Percentiles rank a stretch among this genome's conserved stretches.
These are phyloP conservation scores for Solanum gandarillasii DNA, from an alignment of 257 asterid genomes.

Conservation along the genomic window DNA sequence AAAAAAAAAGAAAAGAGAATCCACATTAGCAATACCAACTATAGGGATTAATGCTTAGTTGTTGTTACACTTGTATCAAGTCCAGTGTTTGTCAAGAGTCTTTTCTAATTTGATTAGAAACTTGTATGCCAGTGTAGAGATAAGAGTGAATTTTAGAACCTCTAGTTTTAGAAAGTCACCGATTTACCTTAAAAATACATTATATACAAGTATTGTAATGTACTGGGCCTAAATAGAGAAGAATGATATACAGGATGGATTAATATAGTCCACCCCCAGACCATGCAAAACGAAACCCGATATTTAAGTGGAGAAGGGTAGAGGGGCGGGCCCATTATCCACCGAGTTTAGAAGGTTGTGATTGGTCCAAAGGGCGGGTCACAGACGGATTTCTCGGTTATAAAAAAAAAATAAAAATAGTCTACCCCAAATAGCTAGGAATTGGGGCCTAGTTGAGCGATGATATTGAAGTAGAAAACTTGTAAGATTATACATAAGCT, in stretches of 20 bases:
- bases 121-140: not conserved
- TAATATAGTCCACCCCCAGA: not conserved
- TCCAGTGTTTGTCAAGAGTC: not conserved
- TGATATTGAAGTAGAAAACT: not conserved
- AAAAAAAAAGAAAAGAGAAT: not conserved
- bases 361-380: too few species aligned
- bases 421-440: not conserved
- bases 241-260: not conserved
- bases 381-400: too few species aligned
- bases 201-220: not conserved
- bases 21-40: not conserved
- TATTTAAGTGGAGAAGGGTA: too few species aligned
- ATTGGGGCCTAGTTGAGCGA: not conserved
- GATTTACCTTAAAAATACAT: not conserved
- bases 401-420: not conserved
- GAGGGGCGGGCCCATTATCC: too few species aligned
- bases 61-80: not conserved
- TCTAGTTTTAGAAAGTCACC: not conserved
- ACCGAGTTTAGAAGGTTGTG: too few species aligned
- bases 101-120: not conserved
- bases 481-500: not conserved
- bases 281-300: too few species aligned
- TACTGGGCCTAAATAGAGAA: not conserved
- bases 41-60: not conserved
- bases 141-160: not conserved